Base-by-base conservation (phyloP, 192 early-diverging fungal species). In the Geranomyces michiganensis region DNA sequence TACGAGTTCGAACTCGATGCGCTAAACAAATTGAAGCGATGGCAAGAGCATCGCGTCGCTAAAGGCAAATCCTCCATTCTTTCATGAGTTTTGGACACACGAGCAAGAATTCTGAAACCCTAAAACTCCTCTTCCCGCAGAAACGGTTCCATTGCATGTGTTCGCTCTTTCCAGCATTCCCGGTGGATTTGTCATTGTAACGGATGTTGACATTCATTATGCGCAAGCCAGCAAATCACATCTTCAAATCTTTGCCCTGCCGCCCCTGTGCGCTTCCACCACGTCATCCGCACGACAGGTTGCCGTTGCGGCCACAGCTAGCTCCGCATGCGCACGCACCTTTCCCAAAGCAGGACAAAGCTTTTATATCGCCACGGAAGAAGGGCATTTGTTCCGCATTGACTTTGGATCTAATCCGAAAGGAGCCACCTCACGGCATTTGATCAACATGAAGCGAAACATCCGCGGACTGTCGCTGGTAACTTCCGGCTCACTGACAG, bases 341-440 rank as follows among this genome's bases (percentile, higher is more conserved):
- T 24, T 29, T 19, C 6, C 32, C 24, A 31, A 0, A 0, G 66
- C 45, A 31, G 48, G 1, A 15, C 47, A 78, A 30, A 53, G 48
- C 26, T 32, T 79, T 2, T 80, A 74, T 63, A 13, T 77, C 17
- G 71, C 41, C 17, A 66, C 65, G 17, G 78, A 80, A 36, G 27
- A 55, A 26, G 72, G 73, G 17, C 58, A 74, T 36, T 24, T 80
- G 0, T 55, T 62, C 29, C 64, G 62, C n/a, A 33, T 73, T n/a
- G 43, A 66, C 13, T 30, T 78, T 56, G 55, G 6, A 12, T 41
- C 41, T 29, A 45, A 21, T 41, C 21, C 22, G 26, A 60, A 7
- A 1, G 30, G 0, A 55, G 31, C 21, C 27, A 24, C 43, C 0
- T 17, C 32, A 19, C 51, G 22, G 15, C 29, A 30, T 53, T 8